These are phyloP conservation scores for Xylaria multiplex DNA, from an alignment of 2,329 filamentous ascomycete genomes.

Conservation along the genomic window DNA sequence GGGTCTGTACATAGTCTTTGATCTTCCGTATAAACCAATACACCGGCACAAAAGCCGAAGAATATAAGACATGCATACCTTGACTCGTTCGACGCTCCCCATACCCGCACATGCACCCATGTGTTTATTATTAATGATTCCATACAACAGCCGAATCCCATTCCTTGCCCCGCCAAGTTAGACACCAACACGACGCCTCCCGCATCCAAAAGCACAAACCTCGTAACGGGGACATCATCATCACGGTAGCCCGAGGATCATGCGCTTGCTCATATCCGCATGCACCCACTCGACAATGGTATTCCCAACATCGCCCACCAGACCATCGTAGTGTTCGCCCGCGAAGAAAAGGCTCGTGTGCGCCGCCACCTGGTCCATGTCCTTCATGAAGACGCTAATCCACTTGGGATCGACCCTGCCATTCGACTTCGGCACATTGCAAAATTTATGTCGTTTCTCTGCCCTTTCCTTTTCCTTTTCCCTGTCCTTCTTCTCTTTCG, in stretches of 20 bases:
- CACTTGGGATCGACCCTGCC: constrained; percentile 75
- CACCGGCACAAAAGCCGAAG: neutral
- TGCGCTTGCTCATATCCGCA: constrained; percentile 64
- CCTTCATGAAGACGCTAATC: constrained; percentile 82
- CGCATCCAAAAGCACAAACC: neutral
- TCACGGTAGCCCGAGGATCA: constrained; percentile 48
- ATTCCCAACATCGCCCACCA: constrained; percentile 79
- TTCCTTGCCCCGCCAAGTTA: neutral
- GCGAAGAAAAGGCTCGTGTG: constrained; percentile 84
- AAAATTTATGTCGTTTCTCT: constrained; percentile 72
- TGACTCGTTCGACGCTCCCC: constrained; percentile 1
- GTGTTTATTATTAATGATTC: neutral
- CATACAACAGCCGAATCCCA: neutral
- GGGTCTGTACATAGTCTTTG: neutral
- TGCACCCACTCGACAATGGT: constrained; percentile 76
- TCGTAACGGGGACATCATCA: neutral
- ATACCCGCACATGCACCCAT: neutral
- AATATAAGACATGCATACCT: neutral
- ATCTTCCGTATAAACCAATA: neutral
- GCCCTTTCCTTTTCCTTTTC: constrained; percentile 29
- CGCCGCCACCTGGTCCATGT: constrained; percentile 84
- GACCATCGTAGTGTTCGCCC: constrained; percentile 75
- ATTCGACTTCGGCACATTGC: constrained; percentile 69
- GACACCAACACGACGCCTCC: neutral
- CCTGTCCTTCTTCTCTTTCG: constrained; percentile 37